Conservation (phyloP, 257 asterid species). For the Paulownia fortunei region DNA sequence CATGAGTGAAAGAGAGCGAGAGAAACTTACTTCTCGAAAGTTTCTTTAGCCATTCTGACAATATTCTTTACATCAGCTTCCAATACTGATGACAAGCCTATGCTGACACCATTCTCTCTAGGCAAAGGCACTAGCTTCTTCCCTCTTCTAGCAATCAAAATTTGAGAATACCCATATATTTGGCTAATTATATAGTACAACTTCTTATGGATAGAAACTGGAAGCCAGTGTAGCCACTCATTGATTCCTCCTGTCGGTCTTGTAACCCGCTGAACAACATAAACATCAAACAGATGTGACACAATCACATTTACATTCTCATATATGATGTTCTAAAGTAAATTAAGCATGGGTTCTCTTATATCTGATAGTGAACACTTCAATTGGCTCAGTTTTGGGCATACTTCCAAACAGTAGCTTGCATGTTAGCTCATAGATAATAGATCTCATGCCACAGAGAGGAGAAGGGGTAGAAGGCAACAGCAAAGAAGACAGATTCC, state of each 20-base stretch:
- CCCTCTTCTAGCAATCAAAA: constrained; percentile 57
- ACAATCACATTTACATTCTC: constrained; percentile 27
- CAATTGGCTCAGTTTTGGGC: background rate
- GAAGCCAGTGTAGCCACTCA: constrained; percentile 95
- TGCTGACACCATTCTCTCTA: constrained; percentile 54
- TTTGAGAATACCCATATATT: constrained; percentile 54
- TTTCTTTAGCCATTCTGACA: constrained; percentile 81
- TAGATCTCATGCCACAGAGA: constrained; percentile 10
- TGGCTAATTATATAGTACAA: constrained; percentile 65
- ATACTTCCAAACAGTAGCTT: constrained; percentile 11
- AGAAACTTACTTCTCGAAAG: constrained; percentile 79
- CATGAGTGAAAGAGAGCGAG: background rate
- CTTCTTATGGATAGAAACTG: constrained; percentile 84
- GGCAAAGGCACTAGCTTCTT: constrained; percentile 44
- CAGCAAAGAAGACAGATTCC: background rate
- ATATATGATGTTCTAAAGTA: constrained; percentile 7
- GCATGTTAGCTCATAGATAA: constrained; percentile 19
- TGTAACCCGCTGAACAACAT: constrained; percentile 75
- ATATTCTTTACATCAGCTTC: constrained; percentile 88
- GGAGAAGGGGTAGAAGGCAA: background rate
- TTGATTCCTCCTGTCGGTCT: constrained; percentile 97
- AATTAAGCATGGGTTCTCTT: constrained; percentile 4
- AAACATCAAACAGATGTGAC: constrained; percentile 29
- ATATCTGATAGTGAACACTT: constrained; percentile 4
- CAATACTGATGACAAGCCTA: constrained; percentile 77